Evolutionary conservation across 2,329 filamentous ascomycete species (phyloP).

Genomic region (Sporothrix globosa): DNA sequence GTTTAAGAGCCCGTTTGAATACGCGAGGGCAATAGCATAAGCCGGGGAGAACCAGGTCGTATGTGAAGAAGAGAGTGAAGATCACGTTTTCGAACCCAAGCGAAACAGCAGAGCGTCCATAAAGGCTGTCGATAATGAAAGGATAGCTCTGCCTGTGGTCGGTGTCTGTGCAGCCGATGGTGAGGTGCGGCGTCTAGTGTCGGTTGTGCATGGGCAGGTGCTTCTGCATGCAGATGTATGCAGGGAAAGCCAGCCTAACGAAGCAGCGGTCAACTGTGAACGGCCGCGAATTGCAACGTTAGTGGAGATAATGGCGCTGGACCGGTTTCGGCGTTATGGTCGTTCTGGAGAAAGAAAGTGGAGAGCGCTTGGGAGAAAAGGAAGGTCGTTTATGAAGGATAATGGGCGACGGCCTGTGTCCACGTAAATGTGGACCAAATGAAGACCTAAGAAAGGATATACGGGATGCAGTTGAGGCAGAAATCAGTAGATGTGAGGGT

Average conservation of each 20-base stretch:
- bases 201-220: slow-evolving; percentile 21
- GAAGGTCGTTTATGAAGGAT: not conserved
- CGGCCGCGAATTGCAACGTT: not conserved
- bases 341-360: slow-evolving; percentile 11
- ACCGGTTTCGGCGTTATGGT: slow-evolving; percentile 23
- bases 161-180: not conserved
- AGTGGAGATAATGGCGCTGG: slow-evolving; percentile 24
- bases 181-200: slow-evolving; percentile 2
- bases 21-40: not conserved
- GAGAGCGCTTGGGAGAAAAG: slow-evolving; percentile 16
- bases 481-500: not conserved
- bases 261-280: slow-evolving; percentile 25
- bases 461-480: too few species aligned
- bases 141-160: slow-evolving; percentile 2
- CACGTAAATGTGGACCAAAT: not conserved
- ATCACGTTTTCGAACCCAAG: not conserved
- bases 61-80: slow-evolving; percentile 6
- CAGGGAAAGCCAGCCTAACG: slow-evolving; percentile 25
- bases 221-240: slow-evolving; percentile 14
- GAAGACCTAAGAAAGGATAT: not conserved
- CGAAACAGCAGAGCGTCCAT: not conserved
- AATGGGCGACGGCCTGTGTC: not conserved
- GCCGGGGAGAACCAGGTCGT: not conserved
- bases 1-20: not conserved
- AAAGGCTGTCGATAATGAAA: not conserved